Conservation (phyloP, 2,329 filamentous ascomycete species). For the Aspergillus thermomutatus region DNA sequence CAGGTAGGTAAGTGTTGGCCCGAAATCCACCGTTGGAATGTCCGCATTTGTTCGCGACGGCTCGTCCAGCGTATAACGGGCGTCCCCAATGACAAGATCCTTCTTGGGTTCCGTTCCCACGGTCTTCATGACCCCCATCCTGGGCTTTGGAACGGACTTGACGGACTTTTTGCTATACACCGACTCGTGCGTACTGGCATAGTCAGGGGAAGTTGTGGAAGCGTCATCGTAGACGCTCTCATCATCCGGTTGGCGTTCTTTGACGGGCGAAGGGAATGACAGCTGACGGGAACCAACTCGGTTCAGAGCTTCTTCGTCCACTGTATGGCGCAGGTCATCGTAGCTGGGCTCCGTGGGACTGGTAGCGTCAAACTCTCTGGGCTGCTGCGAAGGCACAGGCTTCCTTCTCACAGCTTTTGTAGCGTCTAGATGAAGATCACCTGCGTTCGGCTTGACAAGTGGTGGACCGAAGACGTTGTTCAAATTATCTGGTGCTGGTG, state of each 20-base stretch:
- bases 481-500: background rate
- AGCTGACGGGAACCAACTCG: constrained; percentile 38
- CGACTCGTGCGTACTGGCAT: constrained; percentile 68
- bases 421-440: constrained; percentile 33
- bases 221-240: constrained; percentile 57
- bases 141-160: constrained; percentile 53
- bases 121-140: constrained; percentile 76
- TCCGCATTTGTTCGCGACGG: constrained; percentile 43
- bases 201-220: constrained; percentile 68
- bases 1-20: constrained; percentile 71
- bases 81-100: constrained; percentile 47
- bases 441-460: constrained; percentile 5
- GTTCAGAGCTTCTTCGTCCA: constrained; percentile 51
- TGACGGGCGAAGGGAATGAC: constrained; percentile 25
- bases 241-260: constrained; percentile 28
- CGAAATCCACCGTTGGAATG: constrained; percentile 79
- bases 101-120: constrained; percentile 57
- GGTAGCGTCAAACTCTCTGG: constrained; percentile 15
- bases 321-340: constrained; percentile 41
- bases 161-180: constrained; percentile 40
- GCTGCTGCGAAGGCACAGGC: constrained; percentile 46
- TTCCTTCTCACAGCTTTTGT: constrained; percentile 50
- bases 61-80: constrained; percentile 40
- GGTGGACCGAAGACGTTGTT: constrained; percentile 8
- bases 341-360: constrained; percentile 32